phyloP scores from a whole-genome alignment of 2,329 filamentous ascomycete species.

The Pseudogymnoascus destructans region DNA sequence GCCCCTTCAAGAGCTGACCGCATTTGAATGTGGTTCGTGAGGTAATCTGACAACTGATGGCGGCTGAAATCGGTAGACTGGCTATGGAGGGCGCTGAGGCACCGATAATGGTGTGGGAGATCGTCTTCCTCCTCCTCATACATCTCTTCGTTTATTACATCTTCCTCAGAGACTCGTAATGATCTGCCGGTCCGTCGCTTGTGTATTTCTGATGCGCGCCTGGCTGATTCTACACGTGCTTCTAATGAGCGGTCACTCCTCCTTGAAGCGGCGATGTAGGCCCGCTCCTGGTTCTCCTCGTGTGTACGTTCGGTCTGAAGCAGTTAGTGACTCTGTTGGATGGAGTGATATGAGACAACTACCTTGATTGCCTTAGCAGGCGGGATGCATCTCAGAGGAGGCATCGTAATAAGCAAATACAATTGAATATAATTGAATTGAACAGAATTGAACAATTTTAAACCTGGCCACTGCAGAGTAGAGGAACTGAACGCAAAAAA shows the following conservation, averaged over 20 bases:
- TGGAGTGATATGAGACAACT: slow-evolving; percentile 4
- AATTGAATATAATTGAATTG: not conserved
- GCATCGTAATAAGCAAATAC: slow-evolving; percentile 18
- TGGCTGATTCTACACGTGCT: slow-evolving; percentile 75
- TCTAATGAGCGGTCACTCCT: slow-evolving; percentile 78
- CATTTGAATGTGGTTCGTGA: slow-evolving; percentile 38
- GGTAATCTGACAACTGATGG: slow-evolving; percentile 31
- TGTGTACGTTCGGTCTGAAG: slow-evolving; percentile 58
- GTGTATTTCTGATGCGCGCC: slow-evolving; percentile 81
- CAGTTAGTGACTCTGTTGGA: slow-evolving; percentile 16
- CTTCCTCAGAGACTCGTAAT: slow-evolving; percentile 70
- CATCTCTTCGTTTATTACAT: slow-evolving; percentile 86
- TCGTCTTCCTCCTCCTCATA: slow-evolving; percentile 92
- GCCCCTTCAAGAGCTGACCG: not conserved
- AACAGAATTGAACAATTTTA: not conserved
- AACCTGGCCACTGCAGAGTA: not conserved
- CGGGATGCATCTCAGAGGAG: slow-evolving; percentile 23
- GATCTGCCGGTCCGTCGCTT: slow-evolving; percentile 73
- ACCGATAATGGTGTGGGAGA: slow-evolving; percentile 50
- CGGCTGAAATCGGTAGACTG: slow-evolving; percentile 19
- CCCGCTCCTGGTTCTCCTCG: slow-evolving; percentile 73
- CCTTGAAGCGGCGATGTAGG: slow-evolving; percentile 83
- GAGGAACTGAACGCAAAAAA: not conserved
- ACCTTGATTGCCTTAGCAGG: slow-evolving; percentile 28
- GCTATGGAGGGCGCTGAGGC: slow-evolving; percentile 41